A percentile compares a stretch with the other conserved stretches of the same genome.
Evolutionary conservation across 768 basidiomycete species (phyloP).

Genomic region (Leccinum rimulosum): DNA sequence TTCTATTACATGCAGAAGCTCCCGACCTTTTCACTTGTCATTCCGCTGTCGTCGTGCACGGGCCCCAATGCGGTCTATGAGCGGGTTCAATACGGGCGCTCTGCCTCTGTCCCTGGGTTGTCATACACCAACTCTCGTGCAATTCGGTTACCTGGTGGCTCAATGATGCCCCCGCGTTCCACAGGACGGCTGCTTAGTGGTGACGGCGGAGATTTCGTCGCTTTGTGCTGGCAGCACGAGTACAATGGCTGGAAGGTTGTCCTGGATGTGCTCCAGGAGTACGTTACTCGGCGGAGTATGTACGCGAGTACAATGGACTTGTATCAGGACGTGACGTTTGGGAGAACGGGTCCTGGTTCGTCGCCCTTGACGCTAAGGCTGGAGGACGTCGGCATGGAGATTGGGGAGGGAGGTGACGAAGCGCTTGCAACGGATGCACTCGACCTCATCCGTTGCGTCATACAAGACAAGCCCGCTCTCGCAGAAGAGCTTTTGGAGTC

Average conservation of each 20-base stretch:
- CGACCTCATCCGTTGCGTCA: conserved; percentile 75
- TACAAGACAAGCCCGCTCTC: conserved; percentile 65
- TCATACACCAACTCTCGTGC: conserved; percentile 66
- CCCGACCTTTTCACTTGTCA: conserved; percentile 70
- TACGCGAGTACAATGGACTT: conserved; percentile 37
- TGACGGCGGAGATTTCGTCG: conserved; percentile 61
- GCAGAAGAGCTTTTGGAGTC: conserved; percentile 65
- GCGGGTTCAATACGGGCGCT: conserved; percentile 54
- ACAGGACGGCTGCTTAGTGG: conserved; percentile 69
- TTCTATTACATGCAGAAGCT: conserved; percentile 75
- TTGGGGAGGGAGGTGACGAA: conserved; percentile 60
- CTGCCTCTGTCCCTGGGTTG: conserved; percentile 45
- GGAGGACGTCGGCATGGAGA: conserved; percentile 73
- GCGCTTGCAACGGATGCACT: conserved; percentile 67
- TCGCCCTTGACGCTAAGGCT: conserved; percentile 47
- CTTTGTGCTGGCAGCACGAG: conserved; percentile 77
- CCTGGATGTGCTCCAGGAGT: conserved; percentile 77
- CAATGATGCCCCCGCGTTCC: conserved; percentile 62
- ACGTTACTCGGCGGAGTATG: conserved; percentile 57
- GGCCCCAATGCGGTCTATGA: conserved; percentile 76
- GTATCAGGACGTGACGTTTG: conserved; percentile 55
- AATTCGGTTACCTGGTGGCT: conserved; percentile 74
- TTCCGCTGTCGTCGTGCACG: conserved; percentile 58
- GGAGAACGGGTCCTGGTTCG: conserved; percentile 37
- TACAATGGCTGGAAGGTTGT: conserved; percentile 87